Conservation (phyloP, 345 rosid genomes). For the Boechera retrofracta region DNA sequence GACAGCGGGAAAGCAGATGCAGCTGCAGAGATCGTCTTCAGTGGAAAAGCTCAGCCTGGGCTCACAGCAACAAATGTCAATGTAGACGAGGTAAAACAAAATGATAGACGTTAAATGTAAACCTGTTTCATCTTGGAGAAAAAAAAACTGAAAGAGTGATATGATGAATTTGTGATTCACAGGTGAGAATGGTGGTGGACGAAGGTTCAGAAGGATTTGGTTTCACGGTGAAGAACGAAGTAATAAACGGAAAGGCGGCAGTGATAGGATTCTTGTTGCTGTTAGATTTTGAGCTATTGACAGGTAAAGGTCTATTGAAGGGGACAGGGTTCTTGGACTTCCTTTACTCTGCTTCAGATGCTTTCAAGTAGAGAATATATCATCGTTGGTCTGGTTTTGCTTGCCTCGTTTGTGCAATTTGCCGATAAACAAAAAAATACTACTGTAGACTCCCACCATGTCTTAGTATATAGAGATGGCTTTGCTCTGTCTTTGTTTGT, state of each 20-base stretch:
- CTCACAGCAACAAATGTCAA: slow-evolving; percentile 84
- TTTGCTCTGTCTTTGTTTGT: slow-evolving; percentile 28
- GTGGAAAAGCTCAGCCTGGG: slow-evolving; percentile 94
- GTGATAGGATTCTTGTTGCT: slow-evolving; percentile 82
- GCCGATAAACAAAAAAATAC: slow-evolving; percentile 26
- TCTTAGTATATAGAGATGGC: slow-evolving; percentile 31
- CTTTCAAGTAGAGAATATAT: slow-evolving; percentile 60
- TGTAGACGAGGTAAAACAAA: slow-evolving; percentile 73
- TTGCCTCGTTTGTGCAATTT: slow-evolving; percentile 14
- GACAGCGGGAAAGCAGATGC: slow-evolving; percentile 58
- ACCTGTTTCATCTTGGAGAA: slow-evolving; percentile 3
- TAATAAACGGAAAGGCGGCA: slow-evolving; percentile 94
- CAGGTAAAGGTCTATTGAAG: slow-evolving; percentile 91
- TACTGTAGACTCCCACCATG: slow-evolving; percentile 25
- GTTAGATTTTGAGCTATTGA: slow-evolving; percentile 90
- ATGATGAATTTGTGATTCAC: slow-evolving; percentile 37
- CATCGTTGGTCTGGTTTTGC: slow-evolving; percentile 30
- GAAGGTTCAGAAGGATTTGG: slow-evolving; percentile 78
- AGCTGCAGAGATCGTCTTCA: slow-evolving; percentile 86
- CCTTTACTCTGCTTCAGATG: slow-evolving; percentile 65
- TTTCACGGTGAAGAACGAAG: slow-evolving; percentile 72
- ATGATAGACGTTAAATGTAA: slow-evolving; percentile 1
- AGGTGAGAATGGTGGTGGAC: slow-evolving; percentile 95
- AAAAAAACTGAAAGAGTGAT: not conserved
- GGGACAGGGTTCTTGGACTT: slow-evolving; percentile 96